Evolutionary conservation across 352 stramenopile genomes (phyloP).

Genomic region (Globisporangium sylvaticum): DNA sequence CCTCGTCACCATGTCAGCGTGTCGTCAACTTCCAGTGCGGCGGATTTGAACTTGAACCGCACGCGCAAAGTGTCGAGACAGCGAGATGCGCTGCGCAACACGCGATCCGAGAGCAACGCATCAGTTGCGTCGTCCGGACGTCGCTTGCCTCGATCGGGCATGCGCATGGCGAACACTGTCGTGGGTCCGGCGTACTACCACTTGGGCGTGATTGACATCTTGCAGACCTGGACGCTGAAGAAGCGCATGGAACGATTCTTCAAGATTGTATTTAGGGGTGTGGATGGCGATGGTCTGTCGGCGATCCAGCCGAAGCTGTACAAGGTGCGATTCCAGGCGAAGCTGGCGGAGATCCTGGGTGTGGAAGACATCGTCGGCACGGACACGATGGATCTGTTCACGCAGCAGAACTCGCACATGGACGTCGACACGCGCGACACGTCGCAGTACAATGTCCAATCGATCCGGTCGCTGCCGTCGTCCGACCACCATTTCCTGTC

Average conservation of each 20-base stretch:
- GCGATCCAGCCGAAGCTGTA: slow-evolving; percentile 84
- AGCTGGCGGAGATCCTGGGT: slow-evolving; percentile 83
- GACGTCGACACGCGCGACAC: slow-evolving; percentile 70
- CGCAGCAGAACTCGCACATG: slow-evolving; percentile 88
- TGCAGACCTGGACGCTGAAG: slow-evolving; percentile 87
- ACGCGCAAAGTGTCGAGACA: slow-evolving; percentile 59
- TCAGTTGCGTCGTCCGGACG: slow-evolving; percentile 64
- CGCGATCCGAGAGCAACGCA: slow-evolving; percentile 54
- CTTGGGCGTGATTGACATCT: slow-evolving; percentile 88
- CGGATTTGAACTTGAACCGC: slow-evolving; percentile 14
- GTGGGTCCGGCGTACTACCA: slow-evolving; percentile 88
- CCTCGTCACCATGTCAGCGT: slow-evolving; percentile 61
- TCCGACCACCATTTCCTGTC: slow-evolving; percentile 62
- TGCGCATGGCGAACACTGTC: slow-evolving; percentile 84
- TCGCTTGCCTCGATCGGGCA: slow-evolving; percentile 68
- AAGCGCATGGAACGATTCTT: slow-evolving; percentile 87
- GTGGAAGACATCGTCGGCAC: slow-evolving; percentile 64
- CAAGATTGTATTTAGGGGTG: slow-evolving; percentile 84
- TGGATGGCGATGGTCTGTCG: slow-evolving; percentile 78
- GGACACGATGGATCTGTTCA: slow-evolving; percentile 51
- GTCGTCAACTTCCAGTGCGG: slow-evolving; percentile 38
- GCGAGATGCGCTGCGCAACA: slow-evolving; percentile 35
- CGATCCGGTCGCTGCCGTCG: slow-evolving; percentile 59
- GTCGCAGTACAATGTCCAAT: slow-evolving; percentile 57
- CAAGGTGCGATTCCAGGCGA: slow-evolving; percentile 81